Base-by-base conservation (phyloP, 1,139 yeast species). In the Magnusiomyces sp. region DNA sequence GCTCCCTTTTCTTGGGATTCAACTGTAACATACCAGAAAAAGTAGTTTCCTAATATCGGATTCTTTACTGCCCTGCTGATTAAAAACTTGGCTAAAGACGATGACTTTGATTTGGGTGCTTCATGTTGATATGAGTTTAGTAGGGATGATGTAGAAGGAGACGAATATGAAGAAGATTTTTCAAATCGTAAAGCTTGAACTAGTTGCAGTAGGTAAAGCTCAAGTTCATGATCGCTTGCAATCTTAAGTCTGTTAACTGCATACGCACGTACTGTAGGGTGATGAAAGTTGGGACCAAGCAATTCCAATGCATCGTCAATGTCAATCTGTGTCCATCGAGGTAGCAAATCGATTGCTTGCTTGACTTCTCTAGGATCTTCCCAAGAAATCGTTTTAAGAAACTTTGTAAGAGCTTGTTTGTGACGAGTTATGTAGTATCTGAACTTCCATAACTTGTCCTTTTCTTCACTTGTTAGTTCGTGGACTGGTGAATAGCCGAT, bases 121-220 rank as follows among this genome's bases (percentile, higher is more conserved):
- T 23, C 29, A 5, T 23, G 29, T 7, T 23, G 29, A 23, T 23
- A 23, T 23, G 29, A 23, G 6, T 37, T 37, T 17, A 11, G 20
- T 9, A 20, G 11, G 6, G 27, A 6, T 13, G 59, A 54, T 3
- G 56, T 52, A 45, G 52, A 59, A 54, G 56, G 39, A 48, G 51
- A 43, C 50, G 50, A 48, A 44, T 54, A 50, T 16, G 48, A 43
- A n/a, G 47, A 48, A 63, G 87, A 87, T 55, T 88, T 83, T 58
- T 83, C 98, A 63, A 87, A 88, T 55, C 88, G 83, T 45, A 94
- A 75, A 0, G 97, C 96, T 62, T 90, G 97, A 0, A 94, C 97
- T 14, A 94, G 71, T 65, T 94, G 98, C 52, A 94, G 74, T 55
- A 94, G 69, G 60, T 89, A 94, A 52, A 92, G 70, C 52, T 86